These are phyloP conservation scores for Syzygium jambos DNA, from an alignment of 345 rosid genomes.

Conservation along the genomic window DNA sequence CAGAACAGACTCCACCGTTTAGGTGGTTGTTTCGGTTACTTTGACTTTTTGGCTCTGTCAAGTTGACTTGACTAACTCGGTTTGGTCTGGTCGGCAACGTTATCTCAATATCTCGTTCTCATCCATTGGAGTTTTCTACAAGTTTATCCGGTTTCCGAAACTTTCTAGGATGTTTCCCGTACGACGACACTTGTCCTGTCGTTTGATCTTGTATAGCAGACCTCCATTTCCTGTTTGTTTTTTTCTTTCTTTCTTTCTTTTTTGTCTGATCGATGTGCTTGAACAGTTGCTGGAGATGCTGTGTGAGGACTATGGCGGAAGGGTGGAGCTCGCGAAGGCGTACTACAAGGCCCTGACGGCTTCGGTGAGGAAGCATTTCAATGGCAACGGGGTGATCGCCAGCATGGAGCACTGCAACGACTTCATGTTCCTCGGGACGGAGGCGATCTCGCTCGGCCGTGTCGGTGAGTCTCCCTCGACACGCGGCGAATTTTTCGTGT, in stretches of 20 bases:
- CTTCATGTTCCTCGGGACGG: conserved; percentile 96
- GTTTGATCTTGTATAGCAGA: neutral
- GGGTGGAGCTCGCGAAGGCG: conserved; percentile 83
- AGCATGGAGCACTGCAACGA: conserved; percentile 99
- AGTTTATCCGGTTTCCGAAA: neutral
- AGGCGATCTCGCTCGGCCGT: conserved; percentile 91
- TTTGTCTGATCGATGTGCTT: neutral
- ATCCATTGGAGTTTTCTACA: neutral
- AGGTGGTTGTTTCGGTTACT: neutral
- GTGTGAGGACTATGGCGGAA: conserved; percentile 82
- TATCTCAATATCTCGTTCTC: neutral
- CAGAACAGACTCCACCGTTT: neutral
- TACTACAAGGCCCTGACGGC: conserved; percentile 73
- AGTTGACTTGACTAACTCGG: neutral
- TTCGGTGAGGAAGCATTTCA: conserved; percentile 76
- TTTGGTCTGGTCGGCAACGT: conserved; percentile 35
- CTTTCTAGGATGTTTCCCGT: neutral
- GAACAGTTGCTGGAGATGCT: conserved; percentile 76
- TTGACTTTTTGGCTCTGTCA: neutral
- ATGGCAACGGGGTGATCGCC: conserved; percentile 92
- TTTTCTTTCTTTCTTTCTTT: no score
- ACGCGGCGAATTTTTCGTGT: neutral
- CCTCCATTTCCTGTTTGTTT: neutral
- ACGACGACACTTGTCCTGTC: neutral
- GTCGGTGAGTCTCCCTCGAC: conserved; percentile 47